Base-by-base conservation (phyloP, 129 eudicot species). In the Helianthus tuberosus region DNA sequence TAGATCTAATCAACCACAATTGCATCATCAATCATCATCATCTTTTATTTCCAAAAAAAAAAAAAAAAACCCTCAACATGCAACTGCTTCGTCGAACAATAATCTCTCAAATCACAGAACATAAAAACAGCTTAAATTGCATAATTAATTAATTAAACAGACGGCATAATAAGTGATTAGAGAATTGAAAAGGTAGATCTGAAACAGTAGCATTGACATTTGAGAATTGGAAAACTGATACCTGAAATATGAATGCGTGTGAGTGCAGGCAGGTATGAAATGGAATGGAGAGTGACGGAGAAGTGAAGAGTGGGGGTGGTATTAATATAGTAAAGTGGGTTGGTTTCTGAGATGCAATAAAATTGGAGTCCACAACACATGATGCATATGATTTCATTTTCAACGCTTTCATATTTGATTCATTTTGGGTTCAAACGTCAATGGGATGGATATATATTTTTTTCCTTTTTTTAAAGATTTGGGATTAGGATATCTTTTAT, bases 221-320 rank as follows among this genome's bases (percentile, higher is more conserved):
- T 8, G 4, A 66, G 61, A 49, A 25, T 48, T 16, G 7, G 49
- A 75, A 57, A 55, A 25, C 10, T 44, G 11, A 20, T 62, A 78
- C 82, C 82, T 78, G 58, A 71, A 78, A 76, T 76, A 17, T 66
- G 38, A 13, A 51, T 75, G 54, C 41, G 50, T 38, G 50, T 63
- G 63, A 17, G 23, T 60, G 49, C 5, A 11, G 68, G 39, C 38
- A 20, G n/a, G n/a, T n/a, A n/a, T n/a, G n/a, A n/a, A n/a, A 29
- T n/a, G 27, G 25, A 44, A 15, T 54, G 32, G 1, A 73, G 73
- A 78, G 82, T 78, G 77, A 51, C 53, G 82, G 73, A 25, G 68
- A 72, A 79, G 78, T 64, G 82, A 79, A 79, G 82, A 79, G 74
- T 79, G 78, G 77, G 78, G 29, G 8, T 70, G 64, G 53, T 44